Percentiles rank a stretch among this genome's conserved stretches.
These are phyloP conservation scores for Tuber umbilicatum DNA, from an alignment of 495 filamentous ascomycete species.

Conservation along the genomic window DNA sequence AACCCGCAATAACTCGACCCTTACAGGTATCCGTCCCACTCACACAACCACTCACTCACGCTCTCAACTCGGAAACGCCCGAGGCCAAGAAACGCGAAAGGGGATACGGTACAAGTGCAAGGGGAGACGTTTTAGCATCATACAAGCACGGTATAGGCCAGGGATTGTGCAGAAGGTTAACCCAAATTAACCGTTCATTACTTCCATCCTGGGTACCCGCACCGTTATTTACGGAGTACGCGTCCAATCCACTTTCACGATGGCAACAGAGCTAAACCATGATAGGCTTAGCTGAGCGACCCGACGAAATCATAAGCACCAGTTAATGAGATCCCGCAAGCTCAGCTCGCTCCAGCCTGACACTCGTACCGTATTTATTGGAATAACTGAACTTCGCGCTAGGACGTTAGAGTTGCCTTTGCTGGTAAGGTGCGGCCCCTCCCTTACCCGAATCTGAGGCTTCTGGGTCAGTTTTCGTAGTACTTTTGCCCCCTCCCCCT, in stretches of 20 bases:
- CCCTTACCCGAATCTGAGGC: too few relatives aligned
- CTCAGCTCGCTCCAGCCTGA: not conserved
- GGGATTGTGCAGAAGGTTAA: not conserved
- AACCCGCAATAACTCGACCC: not conserved
- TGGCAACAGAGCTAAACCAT: not conserved
- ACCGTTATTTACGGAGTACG: not conserved
- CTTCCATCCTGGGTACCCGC: not conserved
- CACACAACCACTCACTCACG: not conserved
- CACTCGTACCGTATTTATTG: too few relatives aligned
- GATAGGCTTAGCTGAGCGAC: not conserved
- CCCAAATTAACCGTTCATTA: not conserved
- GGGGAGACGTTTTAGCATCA: not conserved
- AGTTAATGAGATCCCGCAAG: not conserved
- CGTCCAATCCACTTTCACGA: not conserved
- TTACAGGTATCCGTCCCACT: not conserved
- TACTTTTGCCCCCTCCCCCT: too few relatives aligned
- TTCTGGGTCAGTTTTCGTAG: too few relatives aligned
- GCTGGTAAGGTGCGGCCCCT: too few relatives aligned
- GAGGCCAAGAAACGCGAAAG: not conserved
- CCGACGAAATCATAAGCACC: not conserved
- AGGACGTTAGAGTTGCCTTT: too few relatives aligned
- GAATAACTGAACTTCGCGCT: too few relatives aligned
- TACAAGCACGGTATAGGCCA: too few relatives aligned
- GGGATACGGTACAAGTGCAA: not conserved
- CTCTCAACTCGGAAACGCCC: not conserved